phyloP scores from a whole-genome alignment of 345 rosid genomes.

The Geranium rotundifolium region DNA sequence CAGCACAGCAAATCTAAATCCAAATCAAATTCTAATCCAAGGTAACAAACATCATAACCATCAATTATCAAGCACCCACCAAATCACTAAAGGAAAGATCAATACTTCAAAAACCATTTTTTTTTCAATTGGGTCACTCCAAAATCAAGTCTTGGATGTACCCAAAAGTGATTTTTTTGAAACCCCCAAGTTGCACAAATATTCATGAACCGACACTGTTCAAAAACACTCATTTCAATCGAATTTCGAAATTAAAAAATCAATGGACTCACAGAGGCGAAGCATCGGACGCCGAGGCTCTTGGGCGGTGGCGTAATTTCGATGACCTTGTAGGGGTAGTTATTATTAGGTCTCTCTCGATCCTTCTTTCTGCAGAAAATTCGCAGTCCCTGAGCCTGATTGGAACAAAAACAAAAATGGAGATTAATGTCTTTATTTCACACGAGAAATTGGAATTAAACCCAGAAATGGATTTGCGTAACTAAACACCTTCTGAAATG shows the following conservation, averaged over 20 bases:
- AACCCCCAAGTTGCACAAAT: neutral
- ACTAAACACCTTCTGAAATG: neutral
- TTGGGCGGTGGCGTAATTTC: constrained; percentile 96
- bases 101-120: neutral
- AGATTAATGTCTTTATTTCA: no score
- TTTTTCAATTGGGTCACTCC: neutral
- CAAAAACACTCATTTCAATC: neutral
- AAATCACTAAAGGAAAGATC: neutral
- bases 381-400: constrained; percentile 23
- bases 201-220: neutral
- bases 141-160: neutral
- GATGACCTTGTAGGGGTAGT: constrained; percentile 65
- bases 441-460: neutral
- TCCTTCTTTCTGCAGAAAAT: constrained; percentile 67
- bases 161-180: neutral
- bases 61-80: neutral
- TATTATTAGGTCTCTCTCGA: constrained; percentile 39
- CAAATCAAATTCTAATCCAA: neutral
- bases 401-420: neutral
- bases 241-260: neutral
- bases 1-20: neutral
- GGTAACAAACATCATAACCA: neutral
- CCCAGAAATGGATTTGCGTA: neutral
- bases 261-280: constrained; percentile 48
- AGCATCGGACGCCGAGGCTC: constrained; percentile 77